Conservation (phyloP, 1,284 basidiomycete species). For the Sporisorium iseilematis-ciliati region DNA sequence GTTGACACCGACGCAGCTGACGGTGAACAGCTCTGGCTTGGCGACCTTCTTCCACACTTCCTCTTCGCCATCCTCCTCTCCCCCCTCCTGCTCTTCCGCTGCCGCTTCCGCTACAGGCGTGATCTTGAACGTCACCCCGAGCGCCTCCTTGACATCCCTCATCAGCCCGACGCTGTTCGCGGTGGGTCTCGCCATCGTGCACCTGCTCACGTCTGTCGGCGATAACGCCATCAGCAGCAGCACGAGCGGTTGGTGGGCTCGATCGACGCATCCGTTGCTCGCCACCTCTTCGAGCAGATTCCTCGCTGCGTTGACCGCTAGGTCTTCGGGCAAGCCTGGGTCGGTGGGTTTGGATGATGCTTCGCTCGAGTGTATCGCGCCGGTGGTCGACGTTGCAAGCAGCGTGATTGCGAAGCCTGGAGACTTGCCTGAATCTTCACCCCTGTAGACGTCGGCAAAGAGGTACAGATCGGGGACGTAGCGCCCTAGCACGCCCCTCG, state of each 20-base stretch:
- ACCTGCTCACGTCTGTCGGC: slow-evolving; percentile 93
- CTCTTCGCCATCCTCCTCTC: slow-evolving; percentile 29
- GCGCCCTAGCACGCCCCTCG: slow-evolving; percentile 89
- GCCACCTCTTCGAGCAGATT: slow-evolving; percentile 83
- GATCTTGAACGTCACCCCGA: slow-evolving; percentile 78
- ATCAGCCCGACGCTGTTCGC: slow-evolving; percentile 84
- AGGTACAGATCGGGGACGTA: slow-evolving; percentile 98
- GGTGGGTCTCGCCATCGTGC: slow-evolving; percentile 85
- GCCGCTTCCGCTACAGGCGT: slow-evolving; percentile 15
- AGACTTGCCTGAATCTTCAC: slow-evolving; percentile 95
- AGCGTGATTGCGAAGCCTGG: slow-evolving; percentile 94
- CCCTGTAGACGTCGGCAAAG: slow-evolving; percentile 98
- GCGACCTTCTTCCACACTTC: slow-evolving; percentile 14
- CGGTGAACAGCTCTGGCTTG: slow-evolving; percentile 37
- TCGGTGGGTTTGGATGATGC: slow-evolving; percentile 75
- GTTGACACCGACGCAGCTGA: slow-evolving; percentile 64
- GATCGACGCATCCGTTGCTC: slow-evolving; percentile 89
- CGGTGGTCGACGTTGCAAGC: slow-evolving; percentile 91
- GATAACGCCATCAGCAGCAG: slow-evolving; percentile 92
- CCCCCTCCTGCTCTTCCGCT: slow-evolving; percentile 20
- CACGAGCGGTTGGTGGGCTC: slow-evolving; percentile 88
- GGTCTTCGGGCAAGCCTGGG: slow-evolving; percentile 85
- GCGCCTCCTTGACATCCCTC: slow-evolving; percentile 83
- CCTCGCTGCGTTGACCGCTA: slow-evolving; percentile 83
- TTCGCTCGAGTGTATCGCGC: slow-evolving; percentile 88